Conservation (phyloP, 495 filamentous ascomycete species). For the Trichoderma gamsii region DNA sequence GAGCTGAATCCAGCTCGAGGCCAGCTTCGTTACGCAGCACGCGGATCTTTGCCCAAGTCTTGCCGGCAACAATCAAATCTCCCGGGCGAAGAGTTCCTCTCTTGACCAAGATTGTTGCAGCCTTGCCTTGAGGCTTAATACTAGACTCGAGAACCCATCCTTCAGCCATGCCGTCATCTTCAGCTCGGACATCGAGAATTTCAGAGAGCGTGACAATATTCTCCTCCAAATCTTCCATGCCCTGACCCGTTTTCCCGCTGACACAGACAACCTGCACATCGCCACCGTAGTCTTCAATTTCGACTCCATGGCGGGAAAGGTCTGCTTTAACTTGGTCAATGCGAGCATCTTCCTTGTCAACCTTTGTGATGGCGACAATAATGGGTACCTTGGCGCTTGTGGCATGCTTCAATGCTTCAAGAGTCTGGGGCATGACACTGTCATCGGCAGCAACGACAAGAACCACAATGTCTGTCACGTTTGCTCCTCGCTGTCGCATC, state of each 20-base stretch:
- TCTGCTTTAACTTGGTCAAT: conserved; percentile 81
- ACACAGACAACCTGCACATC: conserved; percentile 88
- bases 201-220: conserved; percentile 77
- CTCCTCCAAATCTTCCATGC: conserved; percentile 90
- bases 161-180: conserved; percentile 69
- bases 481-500: conserved; percentile 94
- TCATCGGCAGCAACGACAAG: conserved; percentile 96
- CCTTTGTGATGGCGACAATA: conserved; percentile 97
- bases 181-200: conserved; percentile 82
- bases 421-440: conserved; percentile 92
- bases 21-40: conserved; percentile 83
- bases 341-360: conserved; percentile 79
- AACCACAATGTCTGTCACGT: conserved; percentile 94
- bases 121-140: conserved; percentile 78
- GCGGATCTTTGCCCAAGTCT: conserved; percentile 76
- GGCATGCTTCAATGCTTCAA: conserved; percentile 95
- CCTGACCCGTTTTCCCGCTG: conserved; percentile 87
- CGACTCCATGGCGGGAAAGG: conserved; percentile 74
- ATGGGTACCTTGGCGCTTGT: conserved; percentile 86
- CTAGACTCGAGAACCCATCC: conserved; percentile 94
- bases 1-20: conserved; percentile 60
- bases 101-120: conserved; percentile 83
- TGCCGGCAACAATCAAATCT: conserved; percentile 81
- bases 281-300: conserved; percentile 92
- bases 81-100: conserved; percentile 78